A percentile compares a stretch with the other conserved stretches of the same genome.
Evolutionary conservation across 1,284 basidiomycete genomes (phyloP).

Genomic region (Exobasidium rhododendri): DNA sequence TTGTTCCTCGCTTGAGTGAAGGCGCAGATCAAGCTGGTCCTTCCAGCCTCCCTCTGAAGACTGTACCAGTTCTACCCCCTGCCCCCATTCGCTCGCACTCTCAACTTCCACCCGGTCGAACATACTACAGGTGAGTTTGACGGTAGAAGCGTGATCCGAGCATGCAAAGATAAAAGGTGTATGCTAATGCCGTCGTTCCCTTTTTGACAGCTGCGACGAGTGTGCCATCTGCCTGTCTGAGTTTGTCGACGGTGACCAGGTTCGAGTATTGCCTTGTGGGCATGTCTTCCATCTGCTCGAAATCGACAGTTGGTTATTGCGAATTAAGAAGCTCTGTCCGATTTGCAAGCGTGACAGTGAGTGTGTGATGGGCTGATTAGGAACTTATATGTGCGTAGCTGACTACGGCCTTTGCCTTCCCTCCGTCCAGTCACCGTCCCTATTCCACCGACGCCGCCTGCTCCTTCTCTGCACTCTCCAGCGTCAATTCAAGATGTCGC

Average conservation of each 20-base stretch:
- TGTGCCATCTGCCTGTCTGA: slow-evolving; percentile 52
- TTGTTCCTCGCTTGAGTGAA: slow-evolving; percentile 16
- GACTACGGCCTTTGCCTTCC: not conserved
- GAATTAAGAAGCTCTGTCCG: slow-evolving; percentile 50
- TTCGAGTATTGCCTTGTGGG: slow-evolving; percentile 50
- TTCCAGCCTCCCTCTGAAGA: slow-evolving; percentile 15
- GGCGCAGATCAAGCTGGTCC: slow-evolving; percentile 33
- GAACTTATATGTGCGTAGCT: not conserved
- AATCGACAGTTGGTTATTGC: slow-evolving; percentile 51
- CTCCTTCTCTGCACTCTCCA: not conserved
- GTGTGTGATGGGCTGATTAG: no score
- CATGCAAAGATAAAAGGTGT: not conserved
- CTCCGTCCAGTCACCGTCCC: slow-evolving; percentile 4
- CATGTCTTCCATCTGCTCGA: slow-evolving; percentile 49
- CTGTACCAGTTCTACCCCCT: slow-evolving; percentile 16
- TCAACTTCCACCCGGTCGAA: slow-evolving; percentile 37
- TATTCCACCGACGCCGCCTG: slow-evolving; percentile 2
- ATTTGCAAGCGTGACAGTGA: slow-evolving; percentile 50
- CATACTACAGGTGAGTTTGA: slow-evolving; percentile 29
- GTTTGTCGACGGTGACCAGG: slow-evolving; percentile 49
- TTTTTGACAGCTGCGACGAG: slow-evolving; percentile 28
- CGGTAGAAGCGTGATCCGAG: no score
- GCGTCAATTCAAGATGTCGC: not conserved
- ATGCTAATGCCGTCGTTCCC: not conserved
- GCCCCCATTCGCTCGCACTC: slow-evolving; percentile 14